These are phyloP conservation scores for Pochonia chlamydosporia DNA, from an alignment of 2,329 filamentous ascomycete species.

Conservation along the genomic window DNA sequence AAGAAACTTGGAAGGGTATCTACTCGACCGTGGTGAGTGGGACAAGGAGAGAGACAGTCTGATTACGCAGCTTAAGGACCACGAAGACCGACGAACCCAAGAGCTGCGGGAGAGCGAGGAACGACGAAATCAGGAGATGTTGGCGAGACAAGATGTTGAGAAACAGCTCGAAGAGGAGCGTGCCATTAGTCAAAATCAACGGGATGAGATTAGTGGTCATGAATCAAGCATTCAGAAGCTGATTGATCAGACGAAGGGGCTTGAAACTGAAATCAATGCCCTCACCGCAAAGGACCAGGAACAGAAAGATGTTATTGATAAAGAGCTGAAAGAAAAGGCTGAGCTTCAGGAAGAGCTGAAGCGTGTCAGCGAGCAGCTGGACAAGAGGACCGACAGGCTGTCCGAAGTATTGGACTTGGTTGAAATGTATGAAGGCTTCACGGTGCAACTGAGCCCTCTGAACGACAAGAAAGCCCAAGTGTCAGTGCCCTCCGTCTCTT, in stretches of 20 bases:
- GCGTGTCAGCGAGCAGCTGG: background rate
- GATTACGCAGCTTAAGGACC: background rate
- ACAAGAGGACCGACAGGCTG: background rate
- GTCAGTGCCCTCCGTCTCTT: background rate
- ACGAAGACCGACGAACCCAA: too few species aligned
- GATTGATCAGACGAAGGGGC: background rate
- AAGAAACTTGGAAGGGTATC: background rate
- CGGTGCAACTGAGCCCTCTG: background rate
- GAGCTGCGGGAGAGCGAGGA: too few species aligned
- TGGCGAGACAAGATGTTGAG: background rate
- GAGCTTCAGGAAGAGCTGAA: background rate
- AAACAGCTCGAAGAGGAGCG: background rate
- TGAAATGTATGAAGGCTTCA: background rate
- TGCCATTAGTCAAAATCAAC: background rate
- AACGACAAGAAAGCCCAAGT: background rate
- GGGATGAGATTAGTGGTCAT: background rate
- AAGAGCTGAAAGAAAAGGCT: background rate
- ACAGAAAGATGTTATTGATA: background rate
- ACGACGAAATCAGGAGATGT: background rate
- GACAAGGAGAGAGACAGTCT: background rate
- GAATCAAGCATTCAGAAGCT: background rate
- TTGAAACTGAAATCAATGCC: background rate
- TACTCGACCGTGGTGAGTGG: background rate
- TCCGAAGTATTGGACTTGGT: background rate
- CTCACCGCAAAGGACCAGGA: background rate